Base-by-base conservation (phyloP, 306 rosid species). In the Prunus kanzakura region DNA sequence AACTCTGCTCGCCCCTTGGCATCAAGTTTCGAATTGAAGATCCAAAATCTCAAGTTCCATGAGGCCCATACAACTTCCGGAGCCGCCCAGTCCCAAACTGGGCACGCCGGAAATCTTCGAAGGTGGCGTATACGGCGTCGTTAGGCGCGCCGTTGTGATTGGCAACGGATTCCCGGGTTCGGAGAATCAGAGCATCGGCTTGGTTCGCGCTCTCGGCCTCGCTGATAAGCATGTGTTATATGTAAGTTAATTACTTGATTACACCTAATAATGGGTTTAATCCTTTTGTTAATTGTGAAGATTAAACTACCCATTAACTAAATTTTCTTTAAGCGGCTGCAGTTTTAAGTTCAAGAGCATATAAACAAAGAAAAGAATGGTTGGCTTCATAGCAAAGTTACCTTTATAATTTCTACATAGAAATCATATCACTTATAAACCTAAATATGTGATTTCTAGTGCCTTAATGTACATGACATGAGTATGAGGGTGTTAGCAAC, bases 131-230 rank as follows among this genome's bases (percentile, higher is more conserved):
- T 91, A 86, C 79, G 91, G 90, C 79, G 87, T 89, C 69, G 75
- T 91, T 52, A 51, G 96, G 72, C 92, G 98, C 50, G 98, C 98
- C 49, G 88, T 94, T 51, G 89, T 94, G 2, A 88, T 94, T 75
- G 96, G 98, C 1, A 94, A 89, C 80, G 97, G 97, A 18, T 88
- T 56, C 75, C 75, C 93, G 10, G 75, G 74, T 12, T 84, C 97
- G 12, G 98, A 94, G 88, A 91, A 88, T 89, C 98, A 94, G 82
- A 83, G 98, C 78, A 50, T 94, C 74, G 97, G 98, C 20, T 82
- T 94, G 87, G 91, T 86, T 76, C 97, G 92, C 73, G 96, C 98
- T 38, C 94, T 94, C 64, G 98, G 98, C 32, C 82, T 94, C 57
- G 84, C 90, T 16, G 91, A 94, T 64, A 90, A 88, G 75, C 93